phyloP scores from a whole-genome alignment of 2,329 filamentous ascomycete species.

The Byssochlamys sp. region DNA sequence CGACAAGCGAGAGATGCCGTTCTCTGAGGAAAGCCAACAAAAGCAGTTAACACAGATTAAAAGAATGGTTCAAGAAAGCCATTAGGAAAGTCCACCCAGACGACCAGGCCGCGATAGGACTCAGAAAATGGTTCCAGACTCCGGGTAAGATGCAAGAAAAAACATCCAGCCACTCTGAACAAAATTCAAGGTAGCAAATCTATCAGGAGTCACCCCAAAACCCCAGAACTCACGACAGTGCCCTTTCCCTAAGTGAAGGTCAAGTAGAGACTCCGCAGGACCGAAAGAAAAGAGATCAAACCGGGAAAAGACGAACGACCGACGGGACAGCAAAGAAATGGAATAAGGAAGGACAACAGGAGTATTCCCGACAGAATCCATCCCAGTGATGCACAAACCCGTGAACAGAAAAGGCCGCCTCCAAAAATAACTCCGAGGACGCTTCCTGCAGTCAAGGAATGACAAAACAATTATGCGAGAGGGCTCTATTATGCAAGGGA shows the following conservation, averaged over 20 bases:
- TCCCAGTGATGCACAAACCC: not conserved
- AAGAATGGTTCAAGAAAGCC: not conserved
- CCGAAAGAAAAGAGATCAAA: conserved; percentile 5
- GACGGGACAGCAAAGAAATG: not conserved
- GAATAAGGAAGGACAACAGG: not conserved
- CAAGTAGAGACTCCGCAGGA: conserved; percentile 9
- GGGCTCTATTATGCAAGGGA: conserved; percentile 23
- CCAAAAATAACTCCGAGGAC: not conserved
- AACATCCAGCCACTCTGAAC: conserved; percentile 3
- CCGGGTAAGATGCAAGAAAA: conserved; percentile 17
- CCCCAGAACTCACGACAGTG: conserved; percentile 6
- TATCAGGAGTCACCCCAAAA: conserved; percentile 7
- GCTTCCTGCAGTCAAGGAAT: not conserved
- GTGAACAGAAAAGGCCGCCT: not conserved
- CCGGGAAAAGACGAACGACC: conserved; percentile 3
- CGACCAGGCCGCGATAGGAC: conserved; percentile 7
- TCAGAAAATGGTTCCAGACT: conserved; percentile 12
- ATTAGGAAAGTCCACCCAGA: conserved; percentile 7
- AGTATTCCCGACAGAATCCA: not conserved
- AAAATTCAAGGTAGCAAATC: not conserved
- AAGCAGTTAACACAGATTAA: not conserved
- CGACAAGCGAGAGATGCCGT: not conserved
- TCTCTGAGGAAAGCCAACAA: not conserved
- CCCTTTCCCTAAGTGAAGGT: not conserved
- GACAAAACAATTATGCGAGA: conserved; percentile 14